A percentile compares a stretch with the other conserved stretches of the same genome.
phyloP scores from a whole-genome alignment of 129 eudicot genomes.

The Chrysanthemum makinoi region DNA sequence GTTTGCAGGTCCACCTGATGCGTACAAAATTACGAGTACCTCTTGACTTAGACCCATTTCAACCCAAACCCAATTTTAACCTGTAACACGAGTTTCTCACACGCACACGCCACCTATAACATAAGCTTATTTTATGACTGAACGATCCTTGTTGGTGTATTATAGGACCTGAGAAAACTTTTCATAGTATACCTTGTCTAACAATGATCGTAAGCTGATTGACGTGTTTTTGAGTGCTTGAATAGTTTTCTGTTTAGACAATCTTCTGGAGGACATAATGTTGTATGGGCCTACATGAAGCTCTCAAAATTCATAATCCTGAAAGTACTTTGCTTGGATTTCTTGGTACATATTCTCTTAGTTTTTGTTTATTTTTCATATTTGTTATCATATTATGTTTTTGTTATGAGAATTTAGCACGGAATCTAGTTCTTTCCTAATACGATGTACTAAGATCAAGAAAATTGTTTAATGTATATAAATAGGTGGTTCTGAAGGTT shows the following conservation, averaged over 20 bases:
- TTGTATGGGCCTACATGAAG: constrained; percentile 84
- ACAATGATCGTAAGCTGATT: too few relatives aligned
- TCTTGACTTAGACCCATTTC: too few relatives aligned
- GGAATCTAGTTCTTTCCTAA: neutral
- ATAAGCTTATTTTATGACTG: too few relatives aligned
- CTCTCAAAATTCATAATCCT: constrained; percentile 77
- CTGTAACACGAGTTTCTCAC: too few relatives aligned
- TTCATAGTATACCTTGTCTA: too few relatives aligned
- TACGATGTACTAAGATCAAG: neutral
- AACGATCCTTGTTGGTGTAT: too few relatives aligned
- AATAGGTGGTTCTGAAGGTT: constrained; percentile 97
- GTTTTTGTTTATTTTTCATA: neutral
- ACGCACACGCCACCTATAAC: too few relatives aligned
- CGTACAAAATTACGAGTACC: too few relatives aligned
- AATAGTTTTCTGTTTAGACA: constrained; percentile 86
- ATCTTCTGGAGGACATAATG: constrained; percentile 99
- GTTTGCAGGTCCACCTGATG: too few relatives aligned
- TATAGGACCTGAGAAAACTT: too few relatives aligned
- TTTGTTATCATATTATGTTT: neutral
- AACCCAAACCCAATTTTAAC: too few relatives aligned
- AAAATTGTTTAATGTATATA: constrained; percentile 14
- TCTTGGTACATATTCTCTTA: constrained; percentile 48
- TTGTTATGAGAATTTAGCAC: neutral
- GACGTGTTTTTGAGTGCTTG: too few relatives aligned
- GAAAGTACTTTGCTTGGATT: constrained; percentile 79